A percentile compares a stretch with the other conserved stretches of the same genome.
Conservation (phyloP, 495 filamentous ascomycete genomes). For the Cryomyces antarcticus region DNA sequence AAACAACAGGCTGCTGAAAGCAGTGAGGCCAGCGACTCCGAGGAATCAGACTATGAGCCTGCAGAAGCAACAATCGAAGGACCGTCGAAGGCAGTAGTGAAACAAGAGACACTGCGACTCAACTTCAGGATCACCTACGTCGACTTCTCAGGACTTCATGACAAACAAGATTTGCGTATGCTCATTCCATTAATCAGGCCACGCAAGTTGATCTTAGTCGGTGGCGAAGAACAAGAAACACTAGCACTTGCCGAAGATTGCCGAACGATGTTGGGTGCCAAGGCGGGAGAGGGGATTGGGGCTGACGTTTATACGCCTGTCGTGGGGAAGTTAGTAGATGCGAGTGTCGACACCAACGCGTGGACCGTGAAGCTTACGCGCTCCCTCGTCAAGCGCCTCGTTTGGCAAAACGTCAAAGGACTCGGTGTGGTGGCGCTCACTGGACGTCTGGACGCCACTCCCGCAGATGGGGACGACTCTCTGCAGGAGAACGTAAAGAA, state of each 20-base stretch:
- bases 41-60: constrained; percentile 30
- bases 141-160: constrained; percentile 82
- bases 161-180: constrained; percentile 82
- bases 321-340: constrained; percentile 52
- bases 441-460: constrained; percentile 29
- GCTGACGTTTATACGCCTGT: constrained; percentile 61
- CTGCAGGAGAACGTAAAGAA: constrained; percentile 33
- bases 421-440: constrained; percentile 78
- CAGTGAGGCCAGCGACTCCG: constrained; percentile 30
- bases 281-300: constrained; percentile 21
- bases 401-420: constrained; percentile 85
- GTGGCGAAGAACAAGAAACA: constrained; percentile 61
- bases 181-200: constrained; percentile 86
- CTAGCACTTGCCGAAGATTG: constrained; percentile 58
- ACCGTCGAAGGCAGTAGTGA: constrained; percentile 53
- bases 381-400: constrained; percentile 56
- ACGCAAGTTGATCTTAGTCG: constrained; percentile 76
- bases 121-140: constrained; percentile 64
- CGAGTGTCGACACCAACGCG: constrained; percentile 92
- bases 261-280: constrained; percentile 42
- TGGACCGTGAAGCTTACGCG: constrained; percentile 87
- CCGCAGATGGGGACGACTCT: constrained; percentile 13
- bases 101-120: constrained; percentile 36
- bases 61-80: constrained; percentile 31
- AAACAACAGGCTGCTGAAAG: constrained; percentile 15